Evolutionary conservation across 73 alveolate genomes (phyloP).

Genomic region (Paramecium octaurelia): DNA sequence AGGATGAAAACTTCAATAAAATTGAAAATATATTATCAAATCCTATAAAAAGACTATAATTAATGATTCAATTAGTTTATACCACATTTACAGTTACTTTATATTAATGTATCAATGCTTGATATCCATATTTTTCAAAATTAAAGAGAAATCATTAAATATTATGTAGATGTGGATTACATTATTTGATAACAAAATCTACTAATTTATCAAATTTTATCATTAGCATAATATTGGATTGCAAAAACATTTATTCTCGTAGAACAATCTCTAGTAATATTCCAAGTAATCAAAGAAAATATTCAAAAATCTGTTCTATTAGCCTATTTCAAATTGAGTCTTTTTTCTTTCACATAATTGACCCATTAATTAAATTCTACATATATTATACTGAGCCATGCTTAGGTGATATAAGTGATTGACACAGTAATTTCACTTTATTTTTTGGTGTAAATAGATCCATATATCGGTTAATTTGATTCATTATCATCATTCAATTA

Average conservation of each 20-base stretch:
- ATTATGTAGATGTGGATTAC: neutral
- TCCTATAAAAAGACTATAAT: too few species aligned
- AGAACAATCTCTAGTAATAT: neutral
- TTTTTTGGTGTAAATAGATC: conserved; percentile 14
- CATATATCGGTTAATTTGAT: conserved; percentile 30
- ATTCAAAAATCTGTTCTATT: neutral
- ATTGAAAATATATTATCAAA: conserved; percentile 71
- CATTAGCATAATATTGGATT: neutral
- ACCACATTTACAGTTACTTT: too few species aligned
- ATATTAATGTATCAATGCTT: too few species aligned
- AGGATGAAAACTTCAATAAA: conserved; percentile 80
- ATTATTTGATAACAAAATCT: neutral
- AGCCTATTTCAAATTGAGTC: neutral
- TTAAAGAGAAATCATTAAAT: neutral
- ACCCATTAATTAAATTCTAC: neutral
- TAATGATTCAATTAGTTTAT: too few species aligned
- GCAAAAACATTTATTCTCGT: too few species aligned
- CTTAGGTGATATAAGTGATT: neutral
- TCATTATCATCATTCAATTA: neutral
- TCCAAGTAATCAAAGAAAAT: neutral
- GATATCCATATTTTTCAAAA: too few species aligned
- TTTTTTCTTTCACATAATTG: neutral
- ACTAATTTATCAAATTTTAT: neutral
- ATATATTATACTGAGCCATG: neutral
- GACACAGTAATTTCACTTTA: neutral